A percentile compares a stretch with the other conserved stretches of the same genome.
Conservation (phyloP, 345 rosid genomes). For the Carallia brachiata region DNA sequence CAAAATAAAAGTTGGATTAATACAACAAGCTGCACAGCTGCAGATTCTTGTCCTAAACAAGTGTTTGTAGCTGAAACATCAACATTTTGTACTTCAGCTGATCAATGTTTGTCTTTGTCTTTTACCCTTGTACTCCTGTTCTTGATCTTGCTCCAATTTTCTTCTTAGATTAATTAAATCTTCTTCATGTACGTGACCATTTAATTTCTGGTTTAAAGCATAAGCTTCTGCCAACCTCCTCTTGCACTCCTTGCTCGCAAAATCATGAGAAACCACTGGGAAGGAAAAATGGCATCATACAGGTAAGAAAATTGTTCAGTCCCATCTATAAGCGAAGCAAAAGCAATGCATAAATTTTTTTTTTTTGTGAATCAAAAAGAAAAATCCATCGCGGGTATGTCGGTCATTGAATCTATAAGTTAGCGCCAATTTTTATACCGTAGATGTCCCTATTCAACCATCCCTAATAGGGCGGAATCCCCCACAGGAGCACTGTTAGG, state of each 20-base stretch:
- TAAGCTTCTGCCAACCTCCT: constrained; percentile 77
- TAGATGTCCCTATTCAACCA: too few relatives aligned
- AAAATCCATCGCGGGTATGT: too few relatives aligned
- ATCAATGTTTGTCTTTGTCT: constrained; percentile 41
- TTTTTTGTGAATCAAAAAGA: too few relatives aligned
- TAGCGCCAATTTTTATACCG: too few relatives aligned
- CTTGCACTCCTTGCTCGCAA: constrained; percentile 83
- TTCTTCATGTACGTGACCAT: constrained; percentile 56
- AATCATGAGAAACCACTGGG: constrained; percentile 82
- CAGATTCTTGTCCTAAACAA: neutral
- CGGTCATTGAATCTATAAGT: too few relatives aligned
- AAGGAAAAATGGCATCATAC: constrained; percentile 10
- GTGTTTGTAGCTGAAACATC: neutral
- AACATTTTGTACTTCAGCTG: neutral
- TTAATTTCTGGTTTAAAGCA: constrained; percentile 55
- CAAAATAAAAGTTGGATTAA: neutral
- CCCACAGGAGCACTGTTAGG: too few relatives aligned
- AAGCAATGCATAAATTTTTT: neutral
- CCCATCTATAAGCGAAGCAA: neutral
- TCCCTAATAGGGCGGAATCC: too few relatives aligned
- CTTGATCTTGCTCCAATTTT: constrained; percentile 46
- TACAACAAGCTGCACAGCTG: too few relatives aligned
- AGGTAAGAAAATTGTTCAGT: neutral
- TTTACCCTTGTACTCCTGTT: constrained; percentile 31
- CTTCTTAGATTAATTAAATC: constrained; percentile 54